phyloP scores from a whole-genome alignment of 1,139 yeast genomes.

The Lodderomyces parapsilosis region DNA sequence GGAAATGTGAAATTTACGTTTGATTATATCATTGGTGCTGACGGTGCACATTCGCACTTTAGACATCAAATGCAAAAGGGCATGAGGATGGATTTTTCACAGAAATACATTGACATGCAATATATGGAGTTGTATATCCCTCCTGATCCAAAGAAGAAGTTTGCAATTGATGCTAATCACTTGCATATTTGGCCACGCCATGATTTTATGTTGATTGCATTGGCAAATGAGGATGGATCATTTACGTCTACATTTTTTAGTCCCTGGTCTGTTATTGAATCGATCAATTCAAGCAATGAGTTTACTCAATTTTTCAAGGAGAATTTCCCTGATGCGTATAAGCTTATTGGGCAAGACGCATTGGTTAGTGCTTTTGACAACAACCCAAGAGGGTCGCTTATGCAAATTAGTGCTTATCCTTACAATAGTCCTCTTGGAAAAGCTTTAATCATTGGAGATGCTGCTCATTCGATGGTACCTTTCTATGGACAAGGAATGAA shows the following conservation, averaged over 20 bases:
- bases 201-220: slow-evolving; percentile 83
- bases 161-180: slow-evolving; percentile 67
- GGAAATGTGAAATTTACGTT: slow-evolving; percentile 25
- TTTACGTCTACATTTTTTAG: slow-evolving; percentile 90
- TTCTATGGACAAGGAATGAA: slow-evolving; percentile 98
- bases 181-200: slow-evolving; percentile 94
- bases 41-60: slow-evolving; percentile 80
- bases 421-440: slow-evolving; percentile 64
- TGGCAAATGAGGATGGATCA: slow-evolving; percentile 82
- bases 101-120: slow-evolving; percentile 81
- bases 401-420: slow-evolving; percentile 67
- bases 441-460: slow-evolving; percentile 80
- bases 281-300: slow-evolving; percentile 41
- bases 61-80: slow-evolving; percentile 67
- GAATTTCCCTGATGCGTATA: slow-evolving; percentile 74
- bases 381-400: slow-evolving; percentile 74
- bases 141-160: slow-evolving; percentile 35
- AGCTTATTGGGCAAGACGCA: slow-evolving; percentile 60
- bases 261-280: slow-evolving; percentile 67
- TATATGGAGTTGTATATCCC: slow-evolving; percentile 80
- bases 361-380: slow-evolving; percentile 51
- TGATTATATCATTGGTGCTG: slow-evolving; percentile 77
- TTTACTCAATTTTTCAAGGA: slow-evolving; percentile 54
- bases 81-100: slow-evolving; percentile 68
- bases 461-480: slow-evolving; percentile 97